Evolutionary conservation across 768 basidiomycete species (phyloP).

Genomic region (Lactifluus rugatus): DNA sequence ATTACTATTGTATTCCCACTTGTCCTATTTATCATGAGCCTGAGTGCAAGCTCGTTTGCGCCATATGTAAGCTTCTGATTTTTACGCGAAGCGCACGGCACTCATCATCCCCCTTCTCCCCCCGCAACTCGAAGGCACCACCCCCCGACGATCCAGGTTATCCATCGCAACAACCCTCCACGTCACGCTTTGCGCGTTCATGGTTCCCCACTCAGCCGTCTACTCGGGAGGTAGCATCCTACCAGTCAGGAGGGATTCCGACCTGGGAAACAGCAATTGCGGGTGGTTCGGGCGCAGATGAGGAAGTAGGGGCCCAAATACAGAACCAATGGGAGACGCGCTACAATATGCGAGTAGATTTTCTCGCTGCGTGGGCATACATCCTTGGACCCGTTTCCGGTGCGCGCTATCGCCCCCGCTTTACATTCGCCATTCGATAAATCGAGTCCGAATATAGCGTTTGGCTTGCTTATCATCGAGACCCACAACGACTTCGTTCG

Average conservation of each 20-base stretch:
- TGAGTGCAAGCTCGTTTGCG: constrained; percentile 46
- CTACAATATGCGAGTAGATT: constrained; percentile 55
- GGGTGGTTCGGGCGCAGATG: constrained; percentile 29
- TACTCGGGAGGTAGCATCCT: constrained; percentile 35
- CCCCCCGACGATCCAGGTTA: constrained; percentile 46
- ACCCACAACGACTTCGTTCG: constrained; percentile 69
- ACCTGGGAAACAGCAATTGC: constrained; percentile 40
- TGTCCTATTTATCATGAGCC: constrained; percentile 24
- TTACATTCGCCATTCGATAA: constrained; percentile 45
- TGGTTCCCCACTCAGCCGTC: constrained; percentile 42
- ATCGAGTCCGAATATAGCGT: constrained; percentile 53
- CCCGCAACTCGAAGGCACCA: constrained; percentile 32
- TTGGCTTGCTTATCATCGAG: constrained; percentile 59
- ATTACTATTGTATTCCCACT: not conserved
- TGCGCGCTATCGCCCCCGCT: constrained; percentile 40
- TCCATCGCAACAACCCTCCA: constrained; percentile 19
- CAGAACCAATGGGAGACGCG: constrained; percentile 63
- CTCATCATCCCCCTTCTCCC: not conserved
- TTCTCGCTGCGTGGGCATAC: constrained; percentile 56
- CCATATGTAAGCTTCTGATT: constrained; percentile 40
- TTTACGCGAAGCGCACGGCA: not conserved
- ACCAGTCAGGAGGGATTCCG: constrained; percentile 62
- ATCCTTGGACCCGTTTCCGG: constrained; percentile 64
- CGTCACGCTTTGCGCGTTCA: constrained; percentile 30
- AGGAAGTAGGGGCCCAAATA: constrained; percentile 31